Percentiles rank a stretch among this genome's conserved stretches.
These are phyloP conservation scores for Neopestalotiopsis sp. DNA, from an alignment of 2,329 filamentous ascomycete species.

Conservation along the genomic window DNA sequence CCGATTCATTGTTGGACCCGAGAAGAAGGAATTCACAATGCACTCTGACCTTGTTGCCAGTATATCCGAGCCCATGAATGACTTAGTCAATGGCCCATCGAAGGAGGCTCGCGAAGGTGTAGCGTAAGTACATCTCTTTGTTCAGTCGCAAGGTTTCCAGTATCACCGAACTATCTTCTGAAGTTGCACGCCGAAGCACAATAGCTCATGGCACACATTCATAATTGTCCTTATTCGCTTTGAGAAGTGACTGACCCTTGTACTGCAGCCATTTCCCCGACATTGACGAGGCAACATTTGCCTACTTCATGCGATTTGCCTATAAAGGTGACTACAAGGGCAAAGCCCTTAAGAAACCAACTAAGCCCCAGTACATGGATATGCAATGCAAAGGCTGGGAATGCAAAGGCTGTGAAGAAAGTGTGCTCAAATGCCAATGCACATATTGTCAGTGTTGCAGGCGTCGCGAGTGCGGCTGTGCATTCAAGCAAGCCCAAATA, in stretches of 20 bases:
- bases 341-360: neutral
- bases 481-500: no score
- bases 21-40: constrained; percentile 50
- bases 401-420: neutral
- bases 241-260: neutral
- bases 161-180: neutral
- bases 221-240: neutral
- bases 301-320: neutral
- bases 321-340: neutral
- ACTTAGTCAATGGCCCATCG: constrained; percentile 51
- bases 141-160: neutral
- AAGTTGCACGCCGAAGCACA: neutral
- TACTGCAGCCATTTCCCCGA: neutral
- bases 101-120: constrained; percentile 48
- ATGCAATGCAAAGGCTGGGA: no score
- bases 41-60: constrained; percentile 49
- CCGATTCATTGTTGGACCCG: constrained; percentile 50
- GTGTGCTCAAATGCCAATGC: neutral
- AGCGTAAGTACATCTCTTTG: neutral
- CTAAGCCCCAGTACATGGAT: no score
- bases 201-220: neutral
- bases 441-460: neutral
- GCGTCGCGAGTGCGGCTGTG: neutral
- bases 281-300: neutral
- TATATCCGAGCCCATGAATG: constrained; percentile 47